Evolutionary conservation across 495 filamentous ascomycete genomes (phyloP).

Genomic region (Aspergillus mulundensis): DNA sequence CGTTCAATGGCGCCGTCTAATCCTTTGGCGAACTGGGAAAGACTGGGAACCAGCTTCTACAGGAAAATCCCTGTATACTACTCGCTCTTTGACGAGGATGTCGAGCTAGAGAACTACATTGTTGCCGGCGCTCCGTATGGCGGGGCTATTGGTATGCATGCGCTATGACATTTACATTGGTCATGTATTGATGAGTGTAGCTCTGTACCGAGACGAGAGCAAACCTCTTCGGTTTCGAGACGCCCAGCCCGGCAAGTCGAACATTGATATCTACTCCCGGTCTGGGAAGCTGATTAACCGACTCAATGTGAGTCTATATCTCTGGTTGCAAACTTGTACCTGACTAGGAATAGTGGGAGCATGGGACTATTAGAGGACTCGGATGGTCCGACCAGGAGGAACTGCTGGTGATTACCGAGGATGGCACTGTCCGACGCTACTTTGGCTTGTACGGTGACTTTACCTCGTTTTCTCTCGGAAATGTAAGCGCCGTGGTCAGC

Average conservation of each 20-base stretch:
- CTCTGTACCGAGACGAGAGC: conserved; percentile 81
- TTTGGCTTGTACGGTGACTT: conserved; percentile 91
- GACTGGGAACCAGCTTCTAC: conserved; percentile 86
- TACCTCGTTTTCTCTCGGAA: conserved; percentile 89
- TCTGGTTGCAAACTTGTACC: not conserved
- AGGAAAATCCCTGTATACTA: conserved; percentile 91
- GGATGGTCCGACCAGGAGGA: conserved; percentile 98
- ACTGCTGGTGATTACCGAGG: conserved; percentile 79
- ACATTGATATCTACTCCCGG: conserved; percentile 91
- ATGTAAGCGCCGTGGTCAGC: conserved; percentile 45
- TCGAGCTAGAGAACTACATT: conserved; percentile 93
- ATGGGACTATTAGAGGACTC: conserved; percentile 80
- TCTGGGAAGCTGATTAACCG: conserved; percentile 77
- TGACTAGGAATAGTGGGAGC: conserved; percentile 67
- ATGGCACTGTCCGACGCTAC: conserved; percentile 89
- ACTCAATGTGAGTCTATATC: conserved; percentile 52
- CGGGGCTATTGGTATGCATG: conserved; percentile 75
- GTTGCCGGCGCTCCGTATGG: conserved; percentile 91
- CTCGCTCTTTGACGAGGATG: conserved; percentile 81
- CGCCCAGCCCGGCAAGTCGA: conserved; percentile 66
- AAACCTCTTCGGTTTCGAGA: conserved; percentile 76
- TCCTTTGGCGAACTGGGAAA: conserved; percentile 91
- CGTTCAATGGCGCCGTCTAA: conserved; percentile 43
- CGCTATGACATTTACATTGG: too few relatives aligned
- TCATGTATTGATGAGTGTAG: conserved; percentile 41